Percentiles rank a stretch among this genome's conserved stretches.
phyloP scores from a whole-genome alignment of 768 basidiomycete genomes.

The Pisolithus orientalis region DNA sequence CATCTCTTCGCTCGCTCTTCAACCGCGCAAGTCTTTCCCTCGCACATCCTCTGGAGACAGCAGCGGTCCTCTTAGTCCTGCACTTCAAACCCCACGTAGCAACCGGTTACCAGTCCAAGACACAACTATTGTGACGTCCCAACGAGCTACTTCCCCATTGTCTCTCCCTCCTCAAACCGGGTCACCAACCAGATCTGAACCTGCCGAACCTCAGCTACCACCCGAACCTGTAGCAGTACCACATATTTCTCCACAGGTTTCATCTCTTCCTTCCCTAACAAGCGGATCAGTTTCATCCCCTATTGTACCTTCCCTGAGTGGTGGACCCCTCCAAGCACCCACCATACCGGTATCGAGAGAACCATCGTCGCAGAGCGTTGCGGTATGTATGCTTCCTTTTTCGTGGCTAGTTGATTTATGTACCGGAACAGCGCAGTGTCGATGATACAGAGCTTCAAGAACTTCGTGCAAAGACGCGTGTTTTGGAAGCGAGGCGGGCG shows the following conservation, averaged over 20 bases:
- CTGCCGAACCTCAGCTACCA: slow-evolving; percentile 9
- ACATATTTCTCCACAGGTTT: slow-evolving; percentile 11
- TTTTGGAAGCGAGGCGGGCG: slow-evolving; percentile 79
- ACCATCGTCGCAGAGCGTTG: slow-evolving; percentile 20
- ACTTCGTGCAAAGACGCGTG: slow-evolving; percentile 73
- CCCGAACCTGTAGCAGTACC: slow-evolving; percentile 8
- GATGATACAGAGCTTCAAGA: slow-evolving; percentile 72
- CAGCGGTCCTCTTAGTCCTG: slow-evolving; percentile 26
- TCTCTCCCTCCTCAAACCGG: slow-evolving; percentile 29
- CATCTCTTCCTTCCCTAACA: slow-evolving; percentile 11
- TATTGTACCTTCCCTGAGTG: slow-evolving; percentile 2
- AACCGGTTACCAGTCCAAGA: slow-evolving; percentile 19
- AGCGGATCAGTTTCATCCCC: slow-evolving; percentile 1
- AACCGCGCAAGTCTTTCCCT: slow-evolving; percentile 44
- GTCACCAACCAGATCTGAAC: slow-evolving; percentile 19
- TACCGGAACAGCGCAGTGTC: slow-evolving; percentile 15
- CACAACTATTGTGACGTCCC: slow-evolving; percentile 7
- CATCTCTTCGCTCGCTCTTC: slow-evolving; percentile 38
- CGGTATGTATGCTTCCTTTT: slow-evolving; percentile 9
- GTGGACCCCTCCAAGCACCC: slow-evolving; percentile 8
- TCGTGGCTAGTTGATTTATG: slow-evolving; percentile 7
- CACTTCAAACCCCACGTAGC: slow-evolving; percentile 24
- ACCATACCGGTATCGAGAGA: slow-evolving; percentile 18
- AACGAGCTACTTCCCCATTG: slow-evolving; percentile 36
- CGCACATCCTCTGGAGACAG: slow-evolving; percentile 37